Base-by-base conservation (phyloP, 2,329 filamentous ascomycete genomes). In the Dothidotthia symphoricarpi region DNA sequence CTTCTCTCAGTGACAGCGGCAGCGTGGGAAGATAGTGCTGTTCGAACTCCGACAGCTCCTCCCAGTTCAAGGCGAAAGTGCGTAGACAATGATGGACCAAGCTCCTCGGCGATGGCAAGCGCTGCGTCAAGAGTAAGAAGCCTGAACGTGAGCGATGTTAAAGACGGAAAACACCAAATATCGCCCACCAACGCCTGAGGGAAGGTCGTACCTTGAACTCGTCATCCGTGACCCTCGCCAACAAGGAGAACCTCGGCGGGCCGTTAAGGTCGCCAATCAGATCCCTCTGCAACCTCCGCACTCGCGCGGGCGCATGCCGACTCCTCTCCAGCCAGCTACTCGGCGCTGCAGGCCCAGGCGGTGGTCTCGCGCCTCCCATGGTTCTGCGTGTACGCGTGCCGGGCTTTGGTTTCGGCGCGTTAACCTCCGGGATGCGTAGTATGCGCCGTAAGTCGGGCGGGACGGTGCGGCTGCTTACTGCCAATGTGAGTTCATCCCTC, bases 1-100 rank as follows among this genome's bases (percentile, higher is more conserved):
- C 59, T 43, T 75, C 63, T 48, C 79, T 79, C 5, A 80, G 51
- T 27, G 69, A 67, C 12, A 68, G 60, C 0, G 80, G 77, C 10
- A 83, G 51, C 3, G 73, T 66, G 2, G 69, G 65, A 3, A 83
- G 59, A 33, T 76, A 77, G 13, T 74, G 64, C 38, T 76, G 73
- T 49, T 82, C 78, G 46, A 80, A 80, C 34, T 76, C 70, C 16
- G 75, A 59, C 43, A 83, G 72, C 60, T 74, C 73, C 8, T 69
- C 59, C 80, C 80, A 84, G 16, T 79, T 71, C 16, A 60, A 51
- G 2, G 78, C 77, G 51, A 82, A 73, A 0, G 69, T 68, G 48
- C 75, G 78, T 25, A 83, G 55, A 12, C 73, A 59, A 4, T 68
- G 54, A 59, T 82, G 73, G 30, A 74, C 47, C 6, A 84, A 62